Evolutionary conservation across 768 basidiomycete genomes (phyloP).

Genomic region (Calvatia gigantea): DNA sequence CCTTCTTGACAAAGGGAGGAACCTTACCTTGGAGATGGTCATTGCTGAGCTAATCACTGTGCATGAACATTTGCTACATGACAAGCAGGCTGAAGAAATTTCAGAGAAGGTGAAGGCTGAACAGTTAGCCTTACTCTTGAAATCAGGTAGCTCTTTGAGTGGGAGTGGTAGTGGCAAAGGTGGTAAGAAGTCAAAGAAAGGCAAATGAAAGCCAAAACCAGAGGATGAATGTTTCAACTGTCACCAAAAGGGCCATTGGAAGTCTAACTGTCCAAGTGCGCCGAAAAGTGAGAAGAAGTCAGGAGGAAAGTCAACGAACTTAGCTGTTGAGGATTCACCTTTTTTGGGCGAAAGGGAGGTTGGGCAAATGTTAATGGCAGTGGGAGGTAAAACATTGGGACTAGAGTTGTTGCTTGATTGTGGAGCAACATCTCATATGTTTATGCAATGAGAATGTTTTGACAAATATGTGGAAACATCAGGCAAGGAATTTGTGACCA

Average conservation of each 20-base stretch:
- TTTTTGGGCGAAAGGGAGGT: slow-evolving; percentile 9
- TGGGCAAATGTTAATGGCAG: not conserved
- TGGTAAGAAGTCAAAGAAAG: not conserved
- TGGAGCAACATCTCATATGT: slow-evolving; percentile 17
- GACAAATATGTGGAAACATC: not conserved
- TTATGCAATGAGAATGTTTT: slow-evolving; percentile 12
- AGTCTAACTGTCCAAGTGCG: too few species aligned
- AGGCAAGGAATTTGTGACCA: slow-evolving; percentile 9
- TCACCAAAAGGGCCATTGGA: too few species aligned
- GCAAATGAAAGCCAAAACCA: slow-evolving; percentile 6
- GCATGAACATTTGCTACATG: too few species aligned
- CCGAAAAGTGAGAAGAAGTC: too few species aligned
- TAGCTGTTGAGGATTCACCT: slow-evolving; percentile 1
- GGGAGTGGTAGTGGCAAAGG: too few species aligned
- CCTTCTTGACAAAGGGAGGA: too few species aligned
- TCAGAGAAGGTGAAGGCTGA: not conserved
- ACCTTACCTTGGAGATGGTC: too few species aligned
- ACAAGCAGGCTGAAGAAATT: too few species aligned
- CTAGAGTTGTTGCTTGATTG: slow-evolving; percentile 13
- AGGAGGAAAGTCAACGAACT: slow-evolving; percentile 9
- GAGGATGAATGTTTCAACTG: slow-evolving; percentile 16
- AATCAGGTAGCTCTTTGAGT: not conserved
- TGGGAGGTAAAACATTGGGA: not conserved
- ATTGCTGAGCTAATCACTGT: too few species aligned
- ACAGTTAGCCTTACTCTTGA: not conserved